Conservation (phyloP, 2,329 filamentous ascomycete species). For the Neurospora sp. region DNA sequence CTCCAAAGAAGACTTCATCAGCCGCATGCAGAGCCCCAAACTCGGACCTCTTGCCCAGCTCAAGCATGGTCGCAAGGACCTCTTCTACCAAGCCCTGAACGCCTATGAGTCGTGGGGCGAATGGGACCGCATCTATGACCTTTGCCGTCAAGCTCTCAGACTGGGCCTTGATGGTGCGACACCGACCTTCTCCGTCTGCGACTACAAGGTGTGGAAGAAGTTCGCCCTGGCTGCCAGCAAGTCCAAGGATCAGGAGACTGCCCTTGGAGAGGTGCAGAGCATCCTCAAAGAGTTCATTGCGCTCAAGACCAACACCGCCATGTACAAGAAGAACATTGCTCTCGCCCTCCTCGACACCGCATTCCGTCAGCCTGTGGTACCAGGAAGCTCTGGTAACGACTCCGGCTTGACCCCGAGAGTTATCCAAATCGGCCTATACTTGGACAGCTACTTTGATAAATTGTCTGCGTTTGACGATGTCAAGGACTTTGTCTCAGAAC, state of each 20-base stretch:
- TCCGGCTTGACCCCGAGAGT: conserved; percentile 18
- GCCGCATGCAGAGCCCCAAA: conserved; percentile 27
- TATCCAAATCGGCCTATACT: conserved; percentile 23
- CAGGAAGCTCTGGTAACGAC: conserved; percentile 8
- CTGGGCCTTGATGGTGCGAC: conserved; percentile 26
- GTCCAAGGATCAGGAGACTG: conserved; percentile 16
- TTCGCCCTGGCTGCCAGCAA: conserved; percentile 24
- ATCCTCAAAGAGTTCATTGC: conserved; percentile 20
- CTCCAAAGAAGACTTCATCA: conserved; percentile 29
- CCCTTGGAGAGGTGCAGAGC: conserved; percentile 20
- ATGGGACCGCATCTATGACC: conserved; percentile 32
- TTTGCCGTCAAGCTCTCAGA: conserved; percentile 35
- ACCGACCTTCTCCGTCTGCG: conserved; percentile 34
- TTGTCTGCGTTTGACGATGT: conserved; percentile 34
- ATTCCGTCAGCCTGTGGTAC: conserved; percentile 18
- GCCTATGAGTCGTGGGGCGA: conserved; percentile 28
- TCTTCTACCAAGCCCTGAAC: conserved; percentile 31
- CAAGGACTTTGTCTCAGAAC: conserved; percentile 31
- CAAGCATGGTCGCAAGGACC: conserved; percentile 35
- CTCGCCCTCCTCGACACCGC: conserved; percentile 23
- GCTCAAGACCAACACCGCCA: conserved; percentile 17
- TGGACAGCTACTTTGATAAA: conserved; percentile 23
- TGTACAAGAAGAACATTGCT: conserved; percentile 26
- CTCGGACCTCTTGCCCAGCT: conserved; percentile 36
- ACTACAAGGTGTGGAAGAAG: conserved; percentile 27